phyloP scores from a whole-genome alignment of 2,329 filamentous ascomycete genomes.

The Allantophomopsis lycopodina region DNA sequence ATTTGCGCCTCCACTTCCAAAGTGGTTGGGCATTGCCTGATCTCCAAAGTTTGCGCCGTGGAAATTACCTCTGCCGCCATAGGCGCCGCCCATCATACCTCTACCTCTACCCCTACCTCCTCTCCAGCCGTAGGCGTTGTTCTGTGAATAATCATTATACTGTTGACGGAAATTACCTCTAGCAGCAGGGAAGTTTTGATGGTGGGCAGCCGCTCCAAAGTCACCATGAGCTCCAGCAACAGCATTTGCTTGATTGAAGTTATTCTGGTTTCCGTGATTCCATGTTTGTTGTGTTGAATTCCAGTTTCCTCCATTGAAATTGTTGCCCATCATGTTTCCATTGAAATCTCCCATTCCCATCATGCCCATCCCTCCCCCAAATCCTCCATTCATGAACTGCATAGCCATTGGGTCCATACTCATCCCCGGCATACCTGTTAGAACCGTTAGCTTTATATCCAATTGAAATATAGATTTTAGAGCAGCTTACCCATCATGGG shows the following conservation, averaged over 20 bases:
- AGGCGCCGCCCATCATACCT: conserved; percentile 13
- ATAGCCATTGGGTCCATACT: conserved; percentile 70
- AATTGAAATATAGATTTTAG: neutral
- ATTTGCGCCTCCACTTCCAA: too few species aligned
- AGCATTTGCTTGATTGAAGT: conserved; percentile 78
- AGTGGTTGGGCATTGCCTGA: too few species aligned
- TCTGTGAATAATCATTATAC: conserved; percentile 60
- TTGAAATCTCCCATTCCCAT: conserved; percentile 62
- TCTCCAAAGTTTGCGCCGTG: too few species aligned
- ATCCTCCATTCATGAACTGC: conserved; percentile 69
- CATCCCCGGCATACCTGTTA: conserved; percentile 64
- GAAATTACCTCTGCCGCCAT: conserved; percentile 4
- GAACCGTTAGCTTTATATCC: conserved; percentile 4
- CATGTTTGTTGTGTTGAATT: conserved; percentile 73
- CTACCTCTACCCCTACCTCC: conserved; percentile 21
- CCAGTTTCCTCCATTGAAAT: conserved; percentile 45
- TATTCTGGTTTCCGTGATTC: conserved; percentile 70
- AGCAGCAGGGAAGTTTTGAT: too few species aligned
- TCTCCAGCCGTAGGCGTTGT: conserved; percentile 47
- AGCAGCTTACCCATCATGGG: conserved; percentile 74
- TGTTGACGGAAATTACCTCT: conserved; percentile 57
- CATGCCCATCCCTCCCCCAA: conserved; percentile 68
- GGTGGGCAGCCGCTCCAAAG: conserved; percentile 44
- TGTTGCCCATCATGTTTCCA: conserved; percentile 20
- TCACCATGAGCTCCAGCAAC: conserved; percentile 67